Evolutionary conservation across 306 rosid species (phyloP), one percentile per base, ranked within the genome.

Genomic region (Glycine tomentella): DNA sequence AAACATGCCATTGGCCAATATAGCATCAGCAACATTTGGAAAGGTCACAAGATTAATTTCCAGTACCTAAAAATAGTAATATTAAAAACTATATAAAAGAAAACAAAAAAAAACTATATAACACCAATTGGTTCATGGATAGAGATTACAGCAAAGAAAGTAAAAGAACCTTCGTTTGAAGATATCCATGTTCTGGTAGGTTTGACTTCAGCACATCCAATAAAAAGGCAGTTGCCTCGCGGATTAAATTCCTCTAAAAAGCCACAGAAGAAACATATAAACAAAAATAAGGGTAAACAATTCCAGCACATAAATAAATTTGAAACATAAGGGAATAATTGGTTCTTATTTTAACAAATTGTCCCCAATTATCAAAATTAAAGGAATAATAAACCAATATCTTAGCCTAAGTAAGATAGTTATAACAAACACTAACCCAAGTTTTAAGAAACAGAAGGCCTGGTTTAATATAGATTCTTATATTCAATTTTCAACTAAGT

Each of bases 21-120:
- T 92, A 20, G 97, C 97, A 77, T 92, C 97, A 49, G 97, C 97
- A 31, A 92, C 97, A 83, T 92, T 92, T 31, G 97, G 97, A 80
- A 92, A 92, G 67, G 97, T 90, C 81, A 92, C 97, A 74, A 92
- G 87, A 86, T 90, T 92, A 87, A 92, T 92, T 74, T 92, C 97
- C 72, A 92, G 90, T 75, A 90, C 97, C 97, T 92, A 80, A 74
- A 44, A 12, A 46, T 36, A 65, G 25, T 25, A 71, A 25, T 69
- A 81, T 56, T 36, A 57, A 87, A 84, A 58, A 17, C 53, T 8
- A 25, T 25, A 25, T 25, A 25, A 76, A 36, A n/a, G n/a, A 3
- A 36, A 36, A 42, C 45, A 42, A 42, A 42, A 25, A 11, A 11
- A 63, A 51, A 16, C 20, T 44, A 73, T 49, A 58, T 36, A 70